A percentile compares a stretch with the other conserved stretches of the same genome.
Evolutionary conservation across 2,329 filamentous ascomycete genomes (phyloP).

Genomic region (Microsporum canis): DNA sequence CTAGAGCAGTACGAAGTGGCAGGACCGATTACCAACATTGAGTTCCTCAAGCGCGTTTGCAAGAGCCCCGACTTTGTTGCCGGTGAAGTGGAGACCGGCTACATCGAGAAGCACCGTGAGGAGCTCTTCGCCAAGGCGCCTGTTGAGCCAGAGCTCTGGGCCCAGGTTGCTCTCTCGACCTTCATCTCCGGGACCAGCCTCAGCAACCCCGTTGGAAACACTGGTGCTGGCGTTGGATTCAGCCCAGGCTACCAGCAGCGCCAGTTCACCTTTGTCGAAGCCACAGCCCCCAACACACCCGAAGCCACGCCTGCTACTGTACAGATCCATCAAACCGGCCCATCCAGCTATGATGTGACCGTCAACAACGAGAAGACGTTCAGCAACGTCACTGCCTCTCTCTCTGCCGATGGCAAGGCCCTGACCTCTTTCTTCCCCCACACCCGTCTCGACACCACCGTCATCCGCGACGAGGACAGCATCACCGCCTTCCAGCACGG

Average conservation of each 20-base stretch:
- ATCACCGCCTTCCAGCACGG: slow-evolving; percentile 68
- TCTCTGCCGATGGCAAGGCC: slow-evolving; percentile 35
- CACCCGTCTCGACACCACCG: slow-evolving; percentile 65
- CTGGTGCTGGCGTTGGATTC: slow-evolving; percentile 43
- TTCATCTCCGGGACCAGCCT: slow-evolving; percentile 39
- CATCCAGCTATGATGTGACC: slow-evolving; percentile 39
- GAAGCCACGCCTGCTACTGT: slow-evolving; percentile 34
- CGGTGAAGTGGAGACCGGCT: slow-evolving; percentile 89
- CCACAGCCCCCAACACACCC: slow-evolving; percentile 33
- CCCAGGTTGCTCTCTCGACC: slow-evolving; percentile 74
- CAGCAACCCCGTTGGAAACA: slow-evolving; percentile 21
- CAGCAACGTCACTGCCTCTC: slow-evolving; percentile 26
- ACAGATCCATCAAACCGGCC: slow-evolving; percentile 42
- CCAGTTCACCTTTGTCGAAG: slow-evolving; percentile 45
- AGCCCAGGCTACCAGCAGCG: slow-evolving; percentile 52
- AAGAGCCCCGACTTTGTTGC: slow-evolving; percentile 68
- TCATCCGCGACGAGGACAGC: slow-evolving; percentile 45
- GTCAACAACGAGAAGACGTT: slow-evolving; percentile 35
- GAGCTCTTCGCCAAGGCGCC: slow-evolving; percentile 59
- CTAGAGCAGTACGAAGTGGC: slow-evolving; percentile 86
- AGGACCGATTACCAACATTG: slow-evolving; percentile 87
- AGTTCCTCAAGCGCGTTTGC: slow-evolving; percentile 86
- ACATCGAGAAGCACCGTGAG: slow-evolving; percentile 76
- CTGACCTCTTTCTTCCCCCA: slow-evolving; percentile 70
- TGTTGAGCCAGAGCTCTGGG: slow-evolving; percentile 61